Conservation (phyloP, 2,329 filamentous ascomycete genomes). For the Mollisiaceae sp. region DNA sequence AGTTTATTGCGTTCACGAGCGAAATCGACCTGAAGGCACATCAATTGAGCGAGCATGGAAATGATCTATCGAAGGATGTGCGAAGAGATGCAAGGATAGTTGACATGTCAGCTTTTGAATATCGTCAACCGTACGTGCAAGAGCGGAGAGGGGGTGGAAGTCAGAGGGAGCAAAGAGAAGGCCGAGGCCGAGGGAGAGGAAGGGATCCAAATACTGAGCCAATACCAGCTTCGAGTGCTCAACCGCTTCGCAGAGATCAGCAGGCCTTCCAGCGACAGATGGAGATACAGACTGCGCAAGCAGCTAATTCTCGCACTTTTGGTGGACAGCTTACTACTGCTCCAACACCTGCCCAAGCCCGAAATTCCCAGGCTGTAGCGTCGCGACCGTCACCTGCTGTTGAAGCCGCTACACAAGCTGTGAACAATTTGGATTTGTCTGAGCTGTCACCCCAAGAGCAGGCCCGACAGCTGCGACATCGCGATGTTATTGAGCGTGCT, state of each 20-base stretch:
- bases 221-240: conserved; percentile 75
- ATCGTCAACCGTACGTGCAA: conserved; percentile 71
- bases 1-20: conserved; percentile 95
- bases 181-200: conserved; percentile 63
- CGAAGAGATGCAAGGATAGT: conserved; percentile 83
- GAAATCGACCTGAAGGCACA: conserved; percentile 96
- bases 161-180: conserved; percentile 46
- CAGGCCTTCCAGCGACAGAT: conserved; percentile 90
- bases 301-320: conserved; percentile 79
- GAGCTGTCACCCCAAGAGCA: conserved; percentile 76
- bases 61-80: conserved; percentile 80
- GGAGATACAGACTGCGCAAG: conserved; percentile 87
- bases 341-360: conserved; percentile 48
- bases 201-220: conserved; percentile 87
- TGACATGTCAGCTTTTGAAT: conserved; percentile 86
- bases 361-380: conserved; percentile 41
- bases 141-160: conserved; percentile 55
- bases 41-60: conserved; percentile 82
- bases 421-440: conserved; percentile 58
- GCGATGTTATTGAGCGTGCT: conserved; percentile 84
- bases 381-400: conserved; percentile 32
- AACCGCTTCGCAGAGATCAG: conserved; percentile 83
- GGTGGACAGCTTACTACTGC: conserved; percentile 74
- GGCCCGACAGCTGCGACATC: conserved; percentile 79
- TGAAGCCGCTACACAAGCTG: conserved; percentile 39